Conservation (phyloP, 2,329 filamentous ascomycete genomes). For the Thyridium curvatum region DNA sequence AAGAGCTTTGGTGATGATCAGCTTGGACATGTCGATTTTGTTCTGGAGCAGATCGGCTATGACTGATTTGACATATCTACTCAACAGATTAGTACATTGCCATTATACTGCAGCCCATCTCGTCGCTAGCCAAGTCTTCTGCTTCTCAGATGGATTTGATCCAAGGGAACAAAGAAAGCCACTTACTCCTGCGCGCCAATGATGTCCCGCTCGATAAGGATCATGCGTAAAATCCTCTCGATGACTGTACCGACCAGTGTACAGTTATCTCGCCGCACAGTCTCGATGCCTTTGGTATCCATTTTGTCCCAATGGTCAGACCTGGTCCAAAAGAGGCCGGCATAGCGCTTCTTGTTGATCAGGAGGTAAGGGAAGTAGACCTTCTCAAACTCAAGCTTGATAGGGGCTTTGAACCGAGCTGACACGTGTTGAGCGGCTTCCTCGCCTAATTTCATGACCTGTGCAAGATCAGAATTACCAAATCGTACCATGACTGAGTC, state of each 20-base stretch:
- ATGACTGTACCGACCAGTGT: constrained; percentile 94
- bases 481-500: constrained; percentile 99
- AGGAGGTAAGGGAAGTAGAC: constrained; percentile 96
- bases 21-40: constrained; percentile 97
- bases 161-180: background rate
- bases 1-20: constrained; percentile 96
- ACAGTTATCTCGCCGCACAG: constrained; percentile 94
- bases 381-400: constrained; percentile 99
- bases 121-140: too few species aligned
- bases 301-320: constrained; percentile 97
- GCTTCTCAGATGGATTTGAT: constrained; percentile 26
- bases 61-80: constrained; percentile 88
- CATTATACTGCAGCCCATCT: too few species aligned
- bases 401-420: constrained; percentile 87
- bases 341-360: constrained; percentile 99
- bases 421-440: constrained; percentile 88
- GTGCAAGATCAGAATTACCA: constrained; percentile 76
- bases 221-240: constrained; percentile 91
- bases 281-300: constrained; percentile 99
- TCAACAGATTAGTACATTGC: too few species aligned
- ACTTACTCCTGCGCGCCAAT: constrained; percentile 87
- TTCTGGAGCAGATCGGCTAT: constrained; percentile 95
- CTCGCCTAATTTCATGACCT: constrained; percentile 92
- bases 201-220: constrained; percentile 88
- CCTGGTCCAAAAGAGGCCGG: constrained; percentile 93